Conservation (phyloP, 192 early-diverging fungal species). For the Thamnidium elegans region DNA sequence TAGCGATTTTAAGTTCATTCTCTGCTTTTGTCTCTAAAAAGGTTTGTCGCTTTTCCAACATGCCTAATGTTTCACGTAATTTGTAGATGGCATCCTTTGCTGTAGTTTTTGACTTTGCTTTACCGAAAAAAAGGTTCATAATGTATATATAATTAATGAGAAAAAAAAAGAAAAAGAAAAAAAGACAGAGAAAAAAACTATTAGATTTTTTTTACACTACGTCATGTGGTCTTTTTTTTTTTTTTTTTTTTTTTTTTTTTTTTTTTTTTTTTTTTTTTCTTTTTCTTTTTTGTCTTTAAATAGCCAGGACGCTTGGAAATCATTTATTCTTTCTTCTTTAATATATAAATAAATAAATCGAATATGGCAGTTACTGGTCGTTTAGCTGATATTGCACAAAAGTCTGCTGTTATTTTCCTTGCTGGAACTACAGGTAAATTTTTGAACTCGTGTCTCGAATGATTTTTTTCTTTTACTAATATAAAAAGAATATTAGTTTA, state of each 20-base stretch:
- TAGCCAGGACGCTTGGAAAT: conserved; percentile 15
- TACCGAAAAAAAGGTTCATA: conserved; percentile 76
- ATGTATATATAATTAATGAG: background rate
- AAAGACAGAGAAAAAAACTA: background rate
- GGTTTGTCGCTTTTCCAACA: conserved; percentile 93
- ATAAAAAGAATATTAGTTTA: conserved; percentile 24
- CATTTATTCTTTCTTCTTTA: too few relatives aligned
- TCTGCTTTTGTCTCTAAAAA: conserved; percentile 87
- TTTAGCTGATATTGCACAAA: conserved; percentile 38
- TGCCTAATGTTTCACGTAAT: conserved; percentile 84
- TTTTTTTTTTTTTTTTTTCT: background rate
- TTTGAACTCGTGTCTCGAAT: background rate
- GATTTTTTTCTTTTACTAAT: background rate
- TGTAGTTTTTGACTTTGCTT: conserved; percentile 59
- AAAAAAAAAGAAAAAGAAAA: background rate
- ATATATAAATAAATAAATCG: too few relatives aligned
- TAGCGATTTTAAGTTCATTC: conserved; percentile 80
- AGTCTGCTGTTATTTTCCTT: conserved; percentile 33
- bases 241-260: too few relatives aligned
- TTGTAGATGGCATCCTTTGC: conserved; percentile 95
- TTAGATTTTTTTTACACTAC: too few relatives aligned
- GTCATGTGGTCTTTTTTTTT: too few relatives aligned
- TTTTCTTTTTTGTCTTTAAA: background rate
- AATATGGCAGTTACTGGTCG: conserved; percentile 21
- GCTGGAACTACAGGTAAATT: conserved; percentile 32